Evolutionary conservation across 2,329 filamentous ascomycete species (phyloP), one percentile per base, ranked within the genome.

Genomic region (Fusarium sp.): DNA sequence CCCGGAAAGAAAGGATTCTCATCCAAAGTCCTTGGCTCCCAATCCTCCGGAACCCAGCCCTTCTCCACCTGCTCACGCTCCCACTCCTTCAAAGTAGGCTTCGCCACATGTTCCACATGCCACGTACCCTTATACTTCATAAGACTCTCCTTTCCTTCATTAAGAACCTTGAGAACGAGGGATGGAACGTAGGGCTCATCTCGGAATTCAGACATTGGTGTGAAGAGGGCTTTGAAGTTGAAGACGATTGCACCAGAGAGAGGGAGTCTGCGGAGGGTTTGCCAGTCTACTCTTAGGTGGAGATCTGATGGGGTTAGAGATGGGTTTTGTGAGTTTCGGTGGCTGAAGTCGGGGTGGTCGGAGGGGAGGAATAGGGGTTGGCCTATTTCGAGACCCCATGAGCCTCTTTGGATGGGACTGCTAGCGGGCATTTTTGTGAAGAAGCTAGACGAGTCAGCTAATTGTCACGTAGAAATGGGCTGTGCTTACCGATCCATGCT

Each of bases 211-310:
- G 83, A 77, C 0, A 97, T 77, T 0, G 91, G 91, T 0, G 92
- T 96, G 79, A 96, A 96, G 0, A 96, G 79, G 0, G 91, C 92
- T 76, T 95, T 96, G 86, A 95, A 97, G 78, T 96, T 96, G 82
- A 97, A 97, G 0, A 93, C 86, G 1, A 97, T 82, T 0, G 86
- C 90, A 0, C 87, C 92, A 0, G 90, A 93, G 0, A 97, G 82
- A 0, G 93, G 93, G 0, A 97, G 81, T 3, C 93, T 87, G 2
- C 93, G 88, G 4, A 97, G 81, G 0, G 93, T 97, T 79, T 97
- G 93, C 92, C 93, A 96, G 77, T 97, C 93, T 2, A 96, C 92
- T 4, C 93, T 87, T 1, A 97, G 81, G 65, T 90, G 82, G 68
- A 91, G 83, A 33, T 91, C 86, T 0, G 86, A 83, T 2, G 88